phyloP scores from a whole-genome alignment of 176 grass and related monocot genomes.

The Bonia amplexicaulis region DNA sequence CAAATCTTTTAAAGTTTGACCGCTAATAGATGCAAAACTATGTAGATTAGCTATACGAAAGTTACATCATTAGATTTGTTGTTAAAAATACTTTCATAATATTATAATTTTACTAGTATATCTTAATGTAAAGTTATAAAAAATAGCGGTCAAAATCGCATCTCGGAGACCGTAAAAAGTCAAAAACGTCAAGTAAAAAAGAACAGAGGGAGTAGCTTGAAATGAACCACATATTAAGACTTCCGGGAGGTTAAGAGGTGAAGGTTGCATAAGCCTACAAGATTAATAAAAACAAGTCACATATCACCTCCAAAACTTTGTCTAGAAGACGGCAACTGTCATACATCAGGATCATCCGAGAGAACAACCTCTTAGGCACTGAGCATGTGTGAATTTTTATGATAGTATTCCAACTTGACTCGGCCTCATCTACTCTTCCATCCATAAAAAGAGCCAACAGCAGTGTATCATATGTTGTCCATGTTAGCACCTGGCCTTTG shows the following conservation, averaged over 20 bases:
- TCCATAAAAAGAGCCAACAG: conserved; percentile 79
- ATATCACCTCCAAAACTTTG: conserved; percentile 81
- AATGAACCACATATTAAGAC: neutral
- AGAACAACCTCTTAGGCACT: conserved; percentile 73
- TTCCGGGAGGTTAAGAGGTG: neutral
- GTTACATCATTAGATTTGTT: too few species aligned
- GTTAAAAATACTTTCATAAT: too few species aligned
- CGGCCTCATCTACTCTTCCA: conserved; percentile 65
- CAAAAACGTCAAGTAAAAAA: too few species aligned
- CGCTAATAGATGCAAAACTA: too few species aligned
- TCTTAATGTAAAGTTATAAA: too few species aligned
- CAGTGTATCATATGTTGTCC: conserved; percentile 73
- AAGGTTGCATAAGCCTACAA: neutral
- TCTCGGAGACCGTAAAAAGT: too few species aligned
- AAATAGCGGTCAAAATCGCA: too few species aligned
- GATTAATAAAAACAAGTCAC: neutral
- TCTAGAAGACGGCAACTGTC: conserved; percentile 42
- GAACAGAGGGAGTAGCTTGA: neutral
- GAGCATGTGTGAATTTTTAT: conserved; percentile 63
- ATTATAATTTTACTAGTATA: too few species aligned
- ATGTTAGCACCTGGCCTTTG: conserved; percentile 84
- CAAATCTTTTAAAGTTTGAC: too few species aligned
- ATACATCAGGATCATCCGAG: conserved; percentile 80
- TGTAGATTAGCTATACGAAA: too few species aligned
- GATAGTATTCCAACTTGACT: conserved; percentile 58